Evolutionary conservation across 2,329 filamentous ascomycete species (phyloP).

Genomic region (Alternaria sp.): DNA sequence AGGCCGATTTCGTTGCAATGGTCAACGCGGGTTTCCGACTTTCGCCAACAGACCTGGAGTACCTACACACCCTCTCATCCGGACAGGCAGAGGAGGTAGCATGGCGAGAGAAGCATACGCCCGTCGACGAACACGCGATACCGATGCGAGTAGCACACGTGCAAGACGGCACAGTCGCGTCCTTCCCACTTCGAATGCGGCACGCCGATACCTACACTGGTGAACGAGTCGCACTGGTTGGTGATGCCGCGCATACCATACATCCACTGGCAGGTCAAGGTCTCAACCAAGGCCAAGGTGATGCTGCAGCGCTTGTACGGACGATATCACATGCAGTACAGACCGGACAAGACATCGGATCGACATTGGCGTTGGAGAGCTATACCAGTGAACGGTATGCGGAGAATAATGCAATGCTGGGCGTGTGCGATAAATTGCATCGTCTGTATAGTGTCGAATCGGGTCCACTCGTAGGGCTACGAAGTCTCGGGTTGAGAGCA

Average conservation of each 20-base stretch:
- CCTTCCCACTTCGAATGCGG: slow-evolving; percentile 87
- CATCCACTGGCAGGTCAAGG: slow-evolving; percentile 95
- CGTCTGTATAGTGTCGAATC: slow-evolving; percentile 85
- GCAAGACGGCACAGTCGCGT: slow-evolving; percentile 80
- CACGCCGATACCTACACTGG: slow-evolving; percentile 94
- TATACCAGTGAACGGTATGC: slow-evolving; percentile 84
- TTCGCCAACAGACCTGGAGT: slow-evolving; percentile 77
- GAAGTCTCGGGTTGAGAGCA: slow-evolving; percentile 76
- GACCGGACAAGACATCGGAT: slow-evolving; percentile 88
- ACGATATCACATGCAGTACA: slow-evolving; percentile 77
- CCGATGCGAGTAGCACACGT: slow-evolving; percentile 73
- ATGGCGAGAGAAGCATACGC: slow-evolving; percentile 82
- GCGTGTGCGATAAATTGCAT: slow-evolving; percentile 86
- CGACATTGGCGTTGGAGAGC: slow-evolving; percentile 75
- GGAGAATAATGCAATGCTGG: slow-evolving; percentile 78
- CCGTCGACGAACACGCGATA: slow-evolving; percentile 53
- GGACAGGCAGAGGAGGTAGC: slow-evolving; percentile 72
- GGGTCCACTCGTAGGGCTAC: slow-evolving; percentile 78
- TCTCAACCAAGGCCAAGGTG: slow-evolving; percentile 89
- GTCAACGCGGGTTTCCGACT: slow-evolving; percentile 95
- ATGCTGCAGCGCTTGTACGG: slow-evolving; percentile 78
- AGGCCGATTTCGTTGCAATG: slow-evolving; percentile 79
- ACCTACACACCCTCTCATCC: slow-evolving; percentile 70
- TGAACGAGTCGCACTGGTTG: slow-evolving; percentile 88
- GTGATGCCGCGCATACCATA: slow-evolving; percentile 93